These are phyloP conservation scores for Aureobasidium pullulans DNA, from an alignment of 2,329 filamentous ascomycete species.

Conservation along the genomic window DNA sequence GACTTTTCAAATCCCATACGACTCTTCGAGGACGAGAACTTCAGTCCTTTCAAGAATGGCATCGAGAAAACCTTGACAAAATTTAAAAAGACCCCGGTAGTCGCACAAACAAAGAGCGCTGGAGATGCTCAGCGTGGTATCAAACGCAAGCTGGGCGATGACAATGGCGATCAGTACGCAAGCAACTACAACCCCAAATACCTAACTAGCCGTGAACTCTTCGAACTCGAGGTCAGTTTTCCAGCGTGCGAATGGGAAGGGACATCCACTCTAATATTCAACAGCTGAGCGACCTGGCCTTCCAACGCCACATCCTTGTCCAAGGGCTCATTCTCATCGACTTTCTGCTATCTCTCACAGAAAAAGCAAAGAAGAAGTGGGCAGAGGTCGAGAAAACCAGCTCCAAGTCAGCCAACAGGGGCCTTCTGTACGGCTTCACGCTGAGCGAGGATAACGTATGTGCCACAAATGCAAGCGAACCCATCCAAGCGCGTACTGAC, in stretches of 20 bases:
- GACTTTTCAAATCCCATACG: slow-evolving; percentile 85
- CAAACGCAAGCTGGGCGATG: slow-evolving; percentile 57
- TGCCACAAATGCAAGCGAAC: slow-evolving; percentile 16
- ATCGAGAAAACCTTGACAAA: slow-evolving; percentile 59
- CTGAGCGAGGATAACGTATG: slow-evolving; percentile 61
- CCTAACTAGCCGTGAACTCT: slow-evolving; percentile 91
- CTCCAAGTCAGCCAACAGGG: slow-evolving; percentile 58
- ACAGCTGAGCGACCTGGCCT: slow-evolving; percentile 85
- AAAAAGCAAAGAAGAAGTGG: slow-evolving; percentile 73
- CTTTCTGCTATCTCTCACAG: slow-evolving; percentile 84
- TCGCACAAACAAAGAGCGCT: slow-evolving; percentile 62
- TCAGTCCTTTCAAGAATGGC: slow-evolving; percentile 57
- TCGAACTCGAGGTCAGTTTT: slow-evolving; percentile 73
- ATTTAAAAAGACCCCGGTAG: slow-evolving; percentile 65
- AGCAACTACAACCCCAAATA: slow-evolving; percentile 95
- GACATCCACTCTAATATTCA: neutral
- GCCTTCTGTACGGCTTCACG: slow-evolving; percentile 72
- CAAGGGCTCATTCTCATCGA: slow-evolving; percentile 92
- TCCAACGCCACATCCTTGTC: slow-evolving; percentile 87
- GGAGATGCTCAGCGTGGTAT: slow-evolving; percentile 53
- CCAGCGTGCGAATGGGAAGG: neutral
- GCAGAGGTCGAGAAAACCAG: slow-evolving; percentile 47
- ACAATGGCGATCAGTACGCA: slow-evolving; percentile 52
- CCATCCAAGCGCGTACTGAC: slow-evolving; percentile 16
- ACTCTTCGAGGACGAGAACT: slow-evolving; percentile 60